Evolutionary conservation across 768 basidiomycete genomes (phyloP).

Genomic region (Russula sp.): DNA sequence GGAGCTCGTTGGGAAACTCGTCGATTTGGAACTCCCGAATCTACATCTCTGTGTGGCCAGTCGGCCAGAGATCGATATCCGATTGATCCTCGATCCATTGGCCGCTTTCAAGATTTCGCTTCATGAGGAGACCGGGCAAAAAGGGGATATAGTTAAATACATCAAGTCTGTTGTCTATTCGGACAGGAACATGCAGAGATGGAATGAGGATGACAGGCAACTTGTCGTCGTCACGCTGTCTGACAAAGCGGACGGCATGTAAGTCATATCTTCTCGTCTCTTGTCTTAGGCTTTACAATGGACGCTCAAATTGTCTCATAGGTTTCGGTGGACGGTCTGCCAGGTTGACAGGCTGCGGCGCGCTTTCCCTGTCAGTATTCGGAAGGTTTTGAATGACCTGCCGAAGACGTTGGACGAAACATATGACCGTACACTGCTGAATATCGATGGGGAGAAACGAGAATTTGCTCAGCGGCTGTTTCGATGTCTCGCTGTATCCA

Average conservation of each 20-base stretch:
- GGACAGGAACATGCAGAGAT: not conserved
- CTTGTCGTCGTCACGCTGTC: slow-evolving; percentile 8
- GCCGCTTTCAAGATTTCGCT: not conserved
- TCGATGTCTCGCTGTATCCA: slow-evolving; percentile 8
- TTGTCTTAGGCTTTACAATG: too few species aligned
- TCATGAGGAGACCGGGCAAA: not conserved
- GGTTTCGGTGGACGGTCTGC: slow-evolving; percentile 17
- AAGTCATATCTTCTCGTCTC: not conserved
- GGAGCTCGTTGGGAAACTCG: not conserved
- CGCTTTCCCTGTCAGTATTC: not conserved
- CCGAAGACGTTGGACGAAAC: slow-evolving; percentile 13
- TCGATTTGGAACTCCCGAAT: not conserved
- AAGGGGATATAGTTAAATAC: slow-evolving; percentile 3
- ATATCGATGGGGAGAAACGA: slow-evolving; percentile 1
- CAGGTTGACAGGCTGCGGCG: slow-evolving; percentile 11
- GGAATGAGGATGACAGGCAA: slow-evolving; percentile 3
- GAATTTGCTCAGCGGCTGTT: slow-evolving; percentile 12
- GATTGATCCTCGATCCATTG: not conserved
- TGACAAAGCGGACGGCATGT: slow-evolving; percentile 20
- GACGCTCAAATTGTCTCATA: not conserved
- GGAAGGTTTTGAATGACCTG: not conserved
- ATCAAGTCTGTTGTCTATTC: not conserved
- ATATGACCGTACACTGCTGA: not conserved
- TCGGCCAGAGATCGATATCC: slow-evolving; percentile 4
- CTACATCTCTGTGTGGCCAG: slow-evolving; percentile 7